These are phyloP conservation scores for Platanus orientalis DNA, from an alignment of 164 flowering plant genomes.

Conservation along the genomic window DNA sequence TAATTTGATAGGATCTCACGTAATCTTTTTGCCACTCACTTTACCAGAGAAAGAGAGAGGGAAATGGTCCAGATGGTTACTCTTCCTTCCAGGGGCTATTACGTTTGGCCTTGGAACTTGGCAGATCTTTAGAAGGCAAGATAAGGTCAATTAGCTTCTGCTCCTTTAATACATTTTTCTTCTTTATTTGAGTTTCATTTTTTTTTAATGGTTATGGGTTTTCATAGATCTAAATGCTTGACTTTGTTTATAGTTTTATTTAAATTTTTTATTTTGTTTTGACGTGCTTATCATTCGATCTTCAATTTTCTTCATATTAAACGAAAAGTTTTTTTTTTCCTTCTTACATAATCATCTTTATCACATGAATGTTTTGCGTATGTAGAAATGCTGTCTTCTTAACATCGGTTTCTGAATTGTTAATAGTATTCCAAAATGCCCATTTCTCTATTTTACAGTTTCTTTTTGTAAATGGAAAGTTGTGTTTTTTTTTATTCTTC, in stretches of 20 bases:
- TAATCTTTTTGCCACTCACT: constrained; percentile 1
- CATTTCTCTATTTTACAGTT: neutral
- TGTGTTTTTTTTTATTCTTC: neutral
- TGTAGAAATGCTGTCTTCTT: too few relatives aligned
- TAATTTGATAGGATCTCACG: neutral
- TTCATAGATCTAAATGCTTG: neutral
- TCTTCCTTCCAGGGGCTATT: constrained; percentile 84
- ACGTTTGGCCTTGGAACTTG: constrained; percentile 95
- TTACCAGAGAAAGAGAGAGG: constrained; percentile 31
- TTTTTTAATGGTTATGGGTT: neutral
- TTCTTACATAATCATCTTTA: neutral
- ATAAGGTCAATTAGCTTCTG: constrained; percentile 40
- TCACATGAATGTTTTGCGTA: neutral
- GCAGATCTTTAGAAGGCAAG: constrained; percentile 80
- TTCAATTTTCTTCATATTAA: neutral
- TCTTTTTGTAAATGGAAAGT: neutral
- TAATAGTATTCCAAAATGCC: neutral
- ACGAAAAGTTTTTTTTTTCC: neutral
- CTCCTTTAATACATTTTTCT: too few relatives aligned
- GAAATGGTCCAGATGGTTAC: constrained; percentile 67
- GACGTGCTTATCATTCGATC: neutral
- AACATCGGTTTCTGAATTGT: neutral
- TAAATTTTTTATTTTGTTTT: neutral
- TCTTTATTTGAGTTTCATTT: neutral
- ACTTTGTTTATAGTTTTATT: neutral